Evolutionary conservation across 1,284 basidiomycete genomes (phyloP).

Genomic region (Boletus mariae): DNA sequence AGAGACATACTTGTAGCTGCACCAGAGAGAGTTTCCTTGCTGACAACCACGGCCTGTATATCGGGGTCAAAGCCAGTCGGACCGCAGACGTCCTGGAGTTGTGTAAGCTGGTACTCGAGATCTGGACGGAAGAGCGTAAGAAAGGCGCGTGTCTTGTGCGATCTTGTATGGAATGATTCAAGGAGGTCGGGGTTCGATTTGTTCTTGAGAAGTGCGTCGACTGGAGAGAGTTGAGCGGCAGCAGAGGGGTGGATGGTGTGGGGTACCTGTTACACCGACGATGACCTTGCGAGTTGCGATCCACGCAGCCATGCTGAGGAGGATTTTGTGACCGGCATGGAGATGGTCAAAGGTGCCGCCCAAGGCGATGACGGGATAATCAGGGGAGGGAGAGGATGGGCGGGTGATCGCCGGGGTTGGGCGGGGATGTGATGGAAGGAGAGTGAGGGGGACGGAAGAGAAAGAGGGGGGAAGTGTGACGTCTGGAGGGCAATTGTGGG

Average conservation of each 20-base stretch:
- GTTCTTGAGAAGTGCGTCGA: conserved; percentile 69
- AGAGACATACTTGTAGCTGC: conserved; percentile 60
- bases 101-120: conserved; percentile 61
- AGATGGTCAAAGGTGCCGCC: conserved; percentile 93
- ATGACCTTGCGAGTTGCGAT: conserved; percentile 78
- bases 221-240: conserved; percentile 36
- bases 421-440: conserved; percentile 33
- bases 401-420: neutral
- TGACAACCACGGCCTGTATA: conserved; percentile 84
- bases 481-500: conserved; percentile 6
- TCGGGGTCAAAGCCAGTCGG: conserved; percentile 83
- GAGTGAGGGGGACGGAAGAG: conserved; percentile 21
- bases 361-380: conserved; percentile 55
- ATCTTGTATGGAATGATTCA: conserved; percentile 61
- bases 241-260: conserved; percentile 11
- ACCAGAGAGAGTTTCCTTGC: conserved; percentile 78
- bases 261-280: conserved; percentile 80
- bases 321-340: conserved; percentile 96
- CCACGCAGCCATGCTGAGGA: conserved; percentile 88
- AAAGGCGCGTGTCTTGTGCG: conserved; percentile 56
- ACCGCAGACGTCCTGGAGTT: conserved; percentile 81
- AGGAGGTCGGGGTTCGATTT: conserved; percentile 75
- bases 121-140: conserved; percentile 63
- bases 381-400: conserved; percentile 13
- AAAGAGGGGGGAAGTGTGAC: conserved; percentile 22